phyloP scores from a whole-genome alignment of 1,284 basidiomycete species.

The Gymnopus androsaceus region DNA sequence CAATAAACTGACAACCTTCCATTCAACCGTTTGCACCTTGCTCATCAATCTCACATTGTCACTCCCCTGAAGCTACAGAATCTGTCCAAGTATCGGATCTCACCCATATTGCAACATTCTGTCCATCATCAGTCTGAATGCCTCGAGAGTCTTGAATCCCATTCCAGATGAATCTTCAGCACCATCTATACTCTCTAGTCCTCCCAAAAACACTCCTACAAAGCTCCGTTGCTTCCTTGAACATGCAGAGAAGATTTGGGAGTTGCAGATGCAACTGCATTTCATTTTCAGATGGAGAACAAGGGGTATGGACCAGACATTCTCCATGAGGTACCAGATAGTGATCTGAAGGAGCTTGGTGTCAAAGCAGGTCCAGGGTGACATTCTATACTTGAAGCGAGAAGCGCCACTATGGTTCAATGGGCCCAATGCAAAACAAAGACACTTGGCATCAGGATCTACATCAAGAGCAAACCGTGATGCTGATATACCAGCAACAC shows the following conservation, averaged over 20 bases:
- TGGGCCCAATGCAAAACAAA: not conserved
- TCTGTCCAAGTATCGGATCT: too few relatives aligned
- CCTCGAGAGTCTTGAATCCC: too few relatives aligned
- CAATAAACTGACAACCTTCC: too few relatives aligned
- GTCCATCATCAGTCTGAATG: too few relatives aligned
- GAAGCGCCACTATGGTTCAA: slow-evolving; percentile 1
- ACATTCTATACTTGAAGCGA: slow-evolving; percentile 1
- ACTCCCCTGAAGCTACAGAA: too few relatives aligned
- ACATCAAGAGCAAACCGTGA: not conserved
- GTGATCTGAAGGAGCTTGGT: not conserved
- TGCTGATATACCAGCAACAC: too few relatives aligned
- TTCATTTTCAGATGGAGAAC: not conserved
- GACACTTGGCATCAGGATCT: not conserved
- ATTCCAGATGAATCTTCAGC: too few relatives aligned
- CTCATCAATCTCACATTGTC: too few relatives aligned
- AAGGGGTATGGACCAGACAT: slow-evolving; percentile 9
- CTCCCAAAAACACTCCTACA: not conserved
- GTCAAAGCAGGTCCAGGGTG: not conserved
- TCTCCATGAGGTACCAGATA: not conserved
- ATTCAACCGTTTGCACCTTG: too few relatives aligned
- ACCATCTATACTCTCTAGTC: too few relatives aligned
- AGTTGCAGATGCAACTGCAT: not conserved
- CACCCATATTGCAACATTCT: too few relatives aligned
- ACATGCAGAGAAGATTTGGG: not conserved
- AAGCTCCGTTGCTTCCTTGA: not conserved